Evolutionary conservation across 345 rosid genomes (phyloP).

Genomic region (Corchorus olitorius): DNA sequence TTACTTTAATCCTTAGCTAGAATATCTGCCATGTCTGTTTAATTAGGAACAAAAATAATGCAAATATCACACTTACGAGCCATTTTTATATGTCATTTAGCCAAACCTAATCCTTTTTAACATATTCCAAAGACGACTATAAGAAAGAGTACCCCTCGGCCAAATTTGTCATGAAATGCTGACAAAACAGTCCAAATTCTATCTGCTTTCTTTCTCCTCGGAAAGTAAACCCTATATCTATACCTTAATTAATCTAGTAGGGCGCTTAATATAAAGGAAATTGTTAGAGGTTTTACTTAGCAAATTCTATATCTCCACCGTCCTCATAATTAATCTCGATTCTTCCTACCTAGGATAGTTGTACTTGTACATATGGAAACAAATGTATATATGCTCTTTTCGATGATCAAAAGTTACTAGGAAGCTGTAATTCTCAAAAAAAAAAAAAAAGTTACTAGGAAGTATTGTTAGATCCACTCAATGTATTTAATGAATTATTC

Average conservation of each 20-base stretch:
- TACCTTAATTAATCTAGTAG: background rate
- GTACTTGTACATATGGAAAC: too few relatives aligned
- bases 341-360: background rate
- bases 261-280: background rate
- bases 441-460: too few relatives aligned
- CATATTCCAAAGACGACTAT: slow-evolving; percentile 24
- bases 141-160: background rate
- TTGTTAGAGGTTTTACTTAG: too few relatives aligned
- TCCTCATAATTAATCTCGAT: background rate
- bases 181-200: slow-evolving; percentile 31
- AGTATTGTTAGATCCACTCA: background rate
- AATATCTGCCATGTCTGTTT: slow-evolving; percentile 21
- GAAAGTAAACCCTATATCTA: slow-evolving; percentile 27
- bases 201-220: slow-evolving; percentile 15
- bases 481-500: background rate
- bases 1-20: slow-evolving; percentile 20
- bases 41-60: slow-evolving; percentile 20
- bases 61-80: slow-evolving; percentile 29
- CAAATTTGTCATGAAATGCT: background rate
- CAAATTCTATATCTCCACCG: background rate
- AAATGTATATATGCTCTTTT: background rate
- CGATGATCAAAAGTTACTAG: background rate
- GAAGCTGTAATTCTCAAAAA: too few relatives aligned
- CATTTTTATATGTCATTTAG: slow-evolving; percentile 31
- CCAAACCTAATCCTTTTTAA: slow-evolving; percentile 30